phyloP scores from a whole-genome alignment of 805 yeast species.

The Starmerella cellae region DNA sequence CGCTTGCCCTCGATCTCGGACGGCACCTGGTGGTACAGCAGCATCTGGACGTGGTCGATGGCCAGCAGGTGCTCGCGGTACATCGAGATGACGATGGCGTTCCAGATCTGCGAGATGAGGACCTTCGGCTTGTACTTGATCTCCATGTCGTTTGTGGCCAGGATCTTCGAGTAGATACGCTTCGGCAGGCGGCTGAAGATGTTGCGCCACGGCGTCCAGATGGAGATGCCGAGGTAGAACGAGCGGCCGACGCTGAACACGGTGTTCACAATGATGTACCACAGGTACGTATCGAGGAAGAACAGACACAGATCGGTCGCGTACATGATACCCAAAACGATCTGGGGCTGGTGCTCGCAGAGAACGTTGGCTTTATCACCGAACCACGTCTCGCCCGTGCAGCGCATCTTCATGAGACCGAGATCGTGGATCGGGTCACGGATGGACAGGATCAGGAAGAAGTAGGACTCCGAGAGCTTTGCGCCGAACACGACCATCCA shows the following conservation, averaged over 20 bases:
- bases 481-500: conserved; percentile 87
- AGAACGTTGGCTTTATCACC: conserved; percentile 37
- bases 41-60: conserved; percentile 94
- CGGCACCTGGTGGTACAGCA: conserved; percentile 96
- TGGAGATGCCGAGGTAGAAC: conserved; percentile 96
- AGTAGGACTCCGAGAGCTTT: conserved; percentile 81
- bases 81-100: conserved; percentile 97
- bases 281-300: conserved; percentile 97
- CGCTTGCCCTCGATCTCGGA: conserved; percentile 96
- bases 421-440: conserved; percentile 91
- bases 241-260: conserved; percentile 95
- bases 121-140: conserved; percentile 98
- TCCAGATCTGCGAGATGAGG: conserved; percentile 96
- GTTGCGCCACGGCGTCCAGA: conserved; percentile 99
- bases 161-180: conserved; percentile 93
- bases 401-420: conserved; percentile 77
- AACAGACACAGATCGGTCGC: conserved; percentile 85
- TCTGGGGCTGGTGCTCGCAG: conserved; percentile 76
- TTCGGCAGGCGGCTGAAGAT: conserved; percentile 95
- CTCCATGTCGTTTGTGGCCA: conserved; percentile 98
- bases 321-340: conserved; percentile 84
- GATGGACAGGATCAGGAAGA: conserved; percentile 72
- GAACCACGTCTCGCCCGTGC: conserved; percentile 91
- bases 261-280: conserved; percentile 95
- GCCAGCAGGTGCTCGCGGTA: conserved; percentile 98